phyloP scores from a whole-genome alignment of 2,329 filamentous ascomycete genomes.

The Xylogone sp. region DNA sequence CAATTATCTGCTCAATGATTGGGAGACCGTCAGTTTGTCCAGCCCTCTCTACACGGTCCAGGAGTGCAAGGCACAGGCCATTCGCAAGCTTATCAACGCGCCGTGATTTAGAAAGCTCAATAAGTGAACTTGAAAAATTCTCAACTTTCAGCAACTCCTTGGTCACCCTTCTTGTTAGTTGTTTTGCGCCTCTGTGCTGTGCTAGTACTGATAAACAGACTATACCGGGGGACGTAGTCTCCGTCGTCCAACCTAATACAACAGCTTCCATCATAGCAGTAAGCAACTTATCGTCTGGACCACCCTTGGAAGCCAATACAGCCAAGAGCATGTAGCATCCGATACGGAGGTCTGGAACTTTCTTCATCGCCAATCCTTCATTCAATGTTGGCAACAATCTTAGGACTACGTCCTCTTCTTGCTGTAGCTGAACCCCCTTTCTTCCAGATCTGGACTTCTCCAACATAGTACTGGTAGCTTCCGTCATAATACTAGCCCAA shows the following conservation, averaged over 20 bases:
- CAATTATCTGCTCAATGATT: slow-evolving; percentile 58
- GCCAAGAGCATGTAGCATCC: slow-evolving; percentile 90
- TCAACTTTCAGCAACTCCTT: slow-evolving; percentile 64
- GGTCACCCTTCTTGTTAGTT: slow-evolving; percentile 66
- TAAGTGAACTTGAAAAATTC: slow-evolving; percentile 54
- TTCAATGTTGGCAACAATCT: slow-evolving; percentile 67
- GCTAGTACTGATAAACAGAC: slow-evolving; percentile 79
- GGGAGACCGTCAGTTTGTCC: slow-evolving; percentile 53
- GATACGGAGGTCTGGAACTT: slow-evolving; percentile 74
- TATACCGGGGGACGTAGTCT: slow-evolving; percentile 70
- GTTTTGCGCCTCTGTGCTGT: slow-evolving; percentile 69
- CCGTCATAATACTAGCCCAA: slow-evolving; percentile 85
- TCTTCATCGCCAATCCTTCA: slow-evolving; percentile 71
- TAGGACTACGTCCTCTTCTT: slow-evolving; percentile 73
- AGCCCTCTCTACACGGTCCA: slow-evolving; percentile 59
- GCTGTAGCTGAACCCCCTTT: slow-evolving; percentile 70
- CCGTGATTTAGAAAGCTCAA: slow-evolving; percentile 60
- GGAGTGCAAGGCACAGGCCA: slow-evolving; percentile 64
- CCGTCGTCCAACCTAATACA: slow-evolving; percentile 68
- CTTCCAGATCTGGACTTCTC: slow-evolving; percentile 75
- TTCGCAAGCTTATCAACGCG: slow-evolving; percentile 68
- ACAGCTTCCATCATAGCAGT: slow-evolving; percentile 88
- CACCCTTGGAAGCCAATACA: slow-evolving; percentile 78
- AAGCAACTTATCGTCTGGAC: slow-evolving; percentile 75
- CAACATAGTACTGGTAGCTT: slow-evolving; percentile 79